Percentiles rank a stretch among this genome's conserved stretches.
phyloP scores from a whole-genome alignment of 345 rosid genomes.

The Gynandropsis gynandra region DNA sequence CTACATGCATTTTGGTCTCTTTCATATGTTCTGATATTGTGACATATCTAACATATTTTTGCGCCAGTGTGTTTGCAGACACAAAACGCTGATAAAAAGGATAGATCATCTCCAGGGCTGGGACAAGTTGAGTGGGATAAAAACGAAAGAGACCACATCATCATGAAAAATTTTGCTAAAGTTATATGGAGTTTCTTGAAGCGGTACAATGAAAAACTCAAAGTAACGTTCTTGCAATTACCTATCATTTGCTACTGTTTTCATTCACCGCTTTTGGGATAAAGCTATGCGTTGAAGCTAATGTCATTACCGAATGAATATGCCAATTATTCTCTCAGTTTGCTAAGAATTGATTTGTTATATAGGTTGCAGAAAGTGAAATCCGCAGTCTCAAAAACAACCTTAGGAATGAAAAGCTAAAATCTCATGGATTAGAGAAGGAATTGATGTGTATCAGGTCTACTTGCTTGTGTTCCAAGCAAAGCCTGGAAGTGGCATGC shows the following conservation, averaged over 20 bases:
- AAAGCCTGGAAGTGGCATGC: constrained; percentile 23
- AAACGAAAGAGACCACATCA: constrained; percentile 41
- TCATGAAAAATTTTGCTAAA: constrained; percentile 62
- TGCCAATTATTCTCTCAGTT: background rate
- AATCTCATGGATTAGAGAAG: constrained; percentile 42
- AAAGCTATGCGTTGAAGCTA: background rate
- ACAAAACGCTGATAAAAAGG: constrained; percentile 19
- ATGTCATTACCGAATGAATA: background rate
- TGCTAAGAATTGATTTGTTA: background rate
- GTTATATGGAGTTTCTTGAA: constrained; percentile 72
- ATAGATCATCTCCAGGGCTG: constrained; percentile 13
- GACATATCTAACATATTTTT: constrained; percentile 14
- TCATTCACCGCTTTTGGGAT: constrained; percentile 10
- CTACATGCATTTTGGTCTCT: constrained; percentile 5
- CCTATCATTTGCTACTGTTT: background rate
- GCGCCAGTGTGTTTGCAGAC: constrained; percentile 24
- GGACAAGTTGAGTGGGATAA: constrained; percentile 24
- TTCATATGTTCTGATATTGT: constrained; percentile 1
- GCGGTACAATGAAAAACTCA: constrained; percentile 59
- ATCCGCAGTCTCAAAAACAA: constrained; percentile 41
- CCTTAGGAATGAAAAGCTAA: constrained; percentile 44
- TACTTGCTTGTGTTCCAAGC: constrained; percentile 30
- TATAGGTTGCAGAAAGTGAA: constrained; percentile 65
- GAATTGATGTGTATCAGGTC: constrained; percentile 45
- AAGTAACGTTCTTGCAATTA: constrained; percentile 34